These are phyloP conservation scores for Canna indica DNA, from an alignment of 176 grass and related monocot species.

Conservation along the genomic window DNA sequence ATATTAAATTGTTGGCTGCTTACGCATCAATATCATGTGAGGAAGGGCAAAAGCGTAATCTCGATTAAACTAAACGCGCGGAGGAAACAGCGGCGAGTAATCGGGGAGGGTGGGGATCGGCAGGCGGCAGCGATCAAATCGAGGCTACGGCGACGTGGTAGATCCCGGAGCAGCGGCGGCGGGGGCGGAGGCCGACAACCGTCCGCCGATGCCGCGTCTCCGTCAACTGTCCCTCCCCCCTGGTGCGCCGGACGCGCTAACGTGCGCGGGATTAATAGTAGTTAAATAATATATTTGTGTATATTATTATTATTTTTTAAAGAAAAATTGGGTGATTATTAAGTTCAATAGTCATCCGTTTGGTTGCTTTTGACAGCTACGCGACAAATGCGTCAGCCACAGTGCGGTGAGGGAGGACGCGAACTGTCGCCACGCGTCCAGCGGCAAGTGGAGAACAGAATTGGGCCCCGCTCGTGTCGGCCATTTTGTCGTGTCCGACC, in stretches of 20 bases:
- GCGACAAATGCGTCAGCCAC: not conserved
- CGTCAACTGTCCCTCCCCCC: not conserved
- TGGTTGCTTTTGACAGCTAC: not conserved
- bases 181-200: not conserved
- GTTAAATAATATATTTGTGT: too few relatives aligned
- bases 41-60: not conserved
- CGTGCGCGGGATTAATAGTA: not conserved
- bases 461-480: not conserved
- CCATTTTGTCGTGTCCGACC: not conserved
- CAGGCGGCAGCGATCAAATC: not conserved
- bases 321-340: too few relatives aligned
- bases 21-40: too few relatives aligned
- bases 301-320: not conserved
- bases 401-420: not conserved
- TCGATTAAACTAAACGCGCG: too few relatives aligned
- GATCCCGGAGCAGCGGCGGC: not conserved
- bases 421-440: not conserved
- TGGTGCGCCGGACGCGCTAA: not conserved
- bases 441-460: not conserved
- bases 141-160: not conserved
- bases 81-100: not conserved
- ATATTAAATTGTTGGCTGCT: too few relatives aligned
- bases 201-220: not conserved
- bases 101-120: not conserved
- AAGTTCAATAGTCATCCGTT: too few relatives aligned